These are phyloP conservation scores for Lichtheimia corymbifera DNA, from an alignment of 371 early-diverging fungal species.

Conservation along the genomic window DNA sequence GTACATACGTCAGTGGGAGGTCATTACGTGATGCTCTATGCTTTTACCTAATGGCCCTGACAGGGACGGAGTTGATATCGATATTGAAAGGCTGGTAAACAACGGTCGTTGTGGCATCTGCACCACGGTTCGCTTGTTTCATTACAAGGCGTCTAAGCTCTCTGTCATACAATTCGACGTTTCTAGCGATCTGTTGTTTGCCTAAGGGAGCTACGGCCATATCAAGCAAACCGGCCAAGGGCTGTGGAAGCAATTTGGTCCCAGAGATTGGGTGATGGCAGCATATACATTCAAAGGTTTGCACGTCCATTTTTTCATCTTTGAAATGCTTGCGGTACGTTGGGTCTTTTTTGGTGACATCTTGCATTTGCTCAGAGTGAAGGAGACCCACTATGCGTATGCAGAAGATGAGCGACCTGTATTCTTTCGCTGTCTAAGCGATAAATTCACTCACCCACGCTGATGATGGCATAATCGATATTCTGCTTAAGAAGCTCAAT, in stretches of 20 bases:
- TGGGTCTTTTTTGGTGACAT: slow-evolving; percentile 12
- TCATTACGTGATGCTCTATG: no score
- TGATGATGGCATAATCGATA: slow-evolving; percentile 17
- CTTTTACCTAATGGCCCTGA: slow-evolving; percentile 23
- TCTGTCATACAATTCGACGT: slow-evolving; percentile 9
- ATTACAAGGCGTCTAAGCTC: slow-evolving; percentile 5
- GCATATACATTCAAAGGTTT: slow-evolving; percentile 32
- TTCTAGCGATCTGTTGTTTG: background rate
- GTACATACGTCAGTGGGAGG: no score
- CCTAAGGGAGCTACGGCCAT: background rate
- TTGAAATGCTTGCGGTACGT: slow-evolving; percentile 30
- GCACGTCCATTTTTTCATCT: slow-evolving; percentile 19
- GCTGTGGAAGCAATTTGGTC: background rate
- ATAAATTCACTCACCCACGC: slow-evolving; percentile 14
- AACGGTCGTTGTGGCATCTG: slow-evolving; percentile 16
- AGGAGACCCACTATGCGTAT: slow-evolving; percentile 17
- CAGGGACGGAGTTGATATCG: slow-evolving; percentile 13
- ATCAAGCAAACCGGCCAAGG: background rate
- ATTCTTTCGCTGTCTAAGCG: no score
- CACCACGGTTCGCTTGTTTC: background rate
- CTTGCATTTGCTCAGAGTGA: slow-evolving; percentile 18
- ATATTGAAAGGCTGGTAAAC: slow-evolving; percentile 30
- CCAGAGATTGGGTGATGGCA: slow-evolving; percentile 11
- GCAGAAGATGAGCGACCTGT: no score
- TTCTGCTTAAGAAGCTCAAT: slow-evolving; percentile 14